A percentile compares a stretch with the other conserved stretches of the same genome.
phyloP scores from a whole-genome alignment of 805 yeast species.

The Saccharomycopsis lassenensis region DNA sequence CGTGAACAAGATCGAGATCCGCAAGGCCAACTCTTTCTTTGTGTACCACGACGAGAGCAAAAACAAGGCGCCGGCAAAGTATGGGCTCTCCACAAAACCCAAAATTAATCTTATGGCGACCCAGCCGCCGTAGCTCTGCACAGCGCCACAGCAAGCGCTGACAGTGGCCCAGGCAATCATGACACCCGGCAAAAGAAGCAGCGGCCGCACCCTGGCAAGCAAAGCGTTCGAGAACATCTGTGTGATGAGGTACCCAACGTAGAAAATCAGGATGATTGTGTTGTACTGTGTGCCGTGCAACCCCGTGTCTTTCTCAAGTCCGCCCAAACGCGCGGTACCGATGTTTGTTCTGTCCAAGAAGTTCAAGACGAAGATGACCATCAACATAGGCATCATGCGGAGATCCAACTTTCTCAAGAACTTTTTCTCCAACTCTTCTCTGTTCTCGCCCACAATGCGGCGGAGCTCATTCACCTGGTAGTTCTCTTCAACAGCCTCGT shows the following conservation, averaged over 20 bases:
- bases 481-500: too few relatives aligned
- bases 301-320: constrained; percentile 34
- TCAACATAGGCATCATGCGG: constrained; percentile 39
- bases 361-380: constrained; percentile 39
- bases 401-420: constrained; percentile 38
- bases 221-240: constrained; percentile 37
- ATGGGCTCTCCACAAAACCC: constrained; percentile 39
- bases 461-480: too few relatives aligned
- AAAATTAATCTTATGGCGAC: constrained; percentile 33
- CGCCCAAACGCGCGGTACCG: constrained; percentile 38
- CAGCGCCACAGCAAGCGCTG: constrained; percentile 36
- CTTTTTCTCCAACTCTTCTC: constrained; percentile 30
- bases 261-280: constrained; percentile 36
- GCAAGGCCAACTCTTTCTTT: constrained; percentile 35
- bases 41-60: constrained; percentile 28
- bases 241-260: constrained; percentile 36
- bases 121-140: constrained; percentile 32
- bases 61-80: constrained; percentile 33
- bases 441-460: too few relatives aligned
- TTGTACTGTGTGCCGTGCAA: constrained; percentile 35
- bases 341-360: constrained; percentile 40
- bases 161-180: constrained; percentile 27
- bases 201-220: constrained; percentile 38
- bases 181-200: constrained; percentile 35
- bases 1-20: constrained; percentile 38